Conservation (phyloP, 768 basidiomycete species). For the Lyophyllum semitale region DNA sequence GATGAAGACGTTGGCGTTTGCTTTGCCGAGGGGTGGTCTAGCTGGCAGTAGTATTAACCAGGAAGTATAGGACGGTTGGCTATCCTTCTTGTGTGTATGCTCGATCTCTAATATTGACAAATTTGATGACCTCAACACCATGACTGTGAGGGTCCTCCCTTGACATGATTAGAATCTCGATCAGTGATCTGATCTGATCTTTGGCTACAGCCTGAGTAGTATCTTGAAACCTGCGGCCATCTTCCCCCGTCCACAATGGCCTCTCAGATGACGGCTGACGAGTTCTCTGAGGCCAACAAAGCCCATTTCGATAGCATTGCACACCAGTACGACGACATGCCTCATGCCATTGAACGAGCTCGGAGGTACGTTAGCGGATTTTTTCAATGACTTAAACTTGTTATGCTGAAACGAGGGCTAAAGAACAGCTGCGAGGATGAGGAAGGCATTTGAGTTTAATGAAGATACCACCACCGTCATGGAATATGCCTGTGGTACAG, state of each 20-base stretch:
- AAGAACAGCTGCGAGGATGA: conserved; percentile 39
- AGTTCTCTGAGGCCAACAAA: conserved; percentile 16
- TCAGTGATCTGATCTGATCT: background rate
- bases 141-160: conserved; percentile 11
- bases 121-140: no score
- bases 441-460: conserved; percentile 48
- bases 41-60: conserved; percentile 51
- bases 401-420: background rate
- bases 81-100: background rate
- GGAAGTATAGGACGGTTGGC: background rate
- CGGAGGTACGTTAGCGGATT: conserved; percentile 12
- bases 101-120: no score
- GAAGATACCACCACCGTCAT: conserved; percentile 57
- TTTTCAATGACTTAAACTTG: background rate
- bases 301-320: conserved; percentile 17
- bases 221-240: background rate
- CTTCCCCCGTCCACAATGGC: background rate
- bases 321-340: conserved; percentile 15
- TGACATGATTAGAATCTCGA: no score
- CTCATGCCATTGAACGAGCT: conserved; percentile 15
- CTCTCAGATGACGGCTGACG: background rate
- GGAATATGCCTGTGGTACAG: conserved; percentile 79
- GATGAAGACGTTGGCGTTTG: conserved; percentile 34
- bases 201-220: background rate
- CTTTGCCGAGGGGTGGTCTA: conserved; percentile 44